phyloP scores from a whole-genome alignment of 768 basidiomycete genomes.

The Rossbeevera mucosa region DNA sequence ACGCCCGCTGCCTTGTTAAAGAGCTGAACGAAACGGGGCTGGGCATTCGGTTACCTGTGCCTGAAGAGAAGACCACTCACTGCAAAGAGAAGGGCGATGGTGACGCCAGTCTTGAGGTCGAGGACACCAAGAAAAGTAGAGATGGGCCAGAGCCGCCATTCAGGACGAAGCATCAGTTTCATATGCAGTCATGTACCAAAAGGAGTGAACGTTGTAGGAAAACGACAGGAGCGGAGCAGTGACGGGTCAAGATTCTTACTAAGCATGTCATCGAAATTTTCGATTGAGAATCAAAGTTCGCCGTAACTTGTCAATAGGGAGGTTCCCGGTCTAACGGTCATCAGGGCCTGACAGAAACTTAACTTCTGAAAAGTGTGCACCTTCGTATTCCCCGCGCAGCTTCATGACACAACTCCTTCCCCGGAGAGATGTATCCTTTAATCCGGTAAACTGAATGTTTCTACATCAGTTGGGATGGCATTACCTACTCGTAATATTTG shows the following conservation, averaged over 20 bases:
- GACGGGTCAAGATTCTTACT: not conserved
- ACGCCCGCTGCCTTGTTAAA: slow-evolving; percentile 98
- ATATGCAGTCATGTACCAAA: slow-evolving; percentile 42
- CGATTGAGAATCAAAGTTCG: too few species aligned
- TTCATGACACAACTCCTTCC: too few species aligned
- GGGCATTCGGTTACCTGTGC: slow-evolving; percentile 4
- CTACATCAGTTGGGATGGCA: too few species aligned
- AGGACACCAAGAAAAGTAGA: slow-evolving; percentile 80
- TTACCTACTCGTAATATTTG: too few species aligned
- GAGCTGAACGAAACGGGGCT: slow-evolving; percentile 41
- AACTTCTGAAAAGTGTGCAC: too few species aligned
- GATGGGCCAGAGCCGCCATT: slow-evolving; percentile 81
- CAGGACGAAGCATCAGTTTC: slow-evolving; percentile 78
- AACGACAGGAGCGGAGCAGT: not conserved
- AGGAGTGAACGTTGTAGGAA: slow-evolving; percentile 4
- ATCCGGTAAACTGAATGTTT: too few species aligned
- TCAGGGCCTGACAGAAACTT: too few species aligned
- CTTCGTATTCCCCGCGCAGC: too few species aligned
- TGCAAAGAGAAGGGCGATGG: slow-evolving; percentile 82
- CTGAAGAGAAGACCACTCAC: slow-evolving; percentile 42
- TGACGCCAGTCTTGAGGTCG: slow-evolving; percentile 93
- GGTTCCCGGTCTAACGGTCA: too few species aligned
- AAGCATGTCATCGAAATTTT: not conserved
- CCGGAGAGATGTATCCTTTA: too few species aligned
- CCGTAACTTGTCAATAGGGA: too few species aligned